These are phyloP conservation scores for Stephanocyclus meneghinianus DNA, from an alignment of 352 stramenopile genomes.

Conservation along the genomic window DNA sequence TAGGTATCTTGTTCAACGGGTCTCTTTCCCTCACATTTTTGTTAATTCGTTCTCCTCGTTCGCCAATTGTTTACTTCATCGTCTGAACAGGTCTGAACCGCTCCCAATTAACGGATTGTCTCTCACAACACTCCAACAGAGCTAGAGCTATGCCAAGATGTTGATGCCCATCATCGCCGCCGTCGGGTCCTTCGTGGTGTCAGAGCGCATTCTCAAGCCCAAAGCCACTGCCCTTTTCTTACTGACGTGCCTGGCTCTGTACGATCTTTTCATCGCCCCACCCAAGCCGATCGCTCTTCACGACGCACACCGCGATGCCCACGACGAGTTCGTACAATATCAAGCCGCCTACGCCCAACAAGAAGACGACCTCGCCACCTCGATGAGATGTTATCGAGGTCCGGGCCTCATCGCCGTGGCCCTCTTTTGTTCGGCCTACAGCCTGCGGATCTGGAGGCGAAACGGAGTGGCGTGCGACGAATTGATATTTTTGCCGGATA, in stretches of 20 bases:
- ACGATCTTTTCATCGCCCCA: constrained; percentile 52
- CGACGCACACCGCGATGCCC: background rate
- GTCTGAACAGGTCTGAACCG: too few species aligned
- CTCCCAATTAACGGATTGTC: background rate
- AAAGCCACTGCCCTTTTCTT: constrained; percentile 52
- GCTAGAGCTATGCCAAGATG: constrained; percentile 32
- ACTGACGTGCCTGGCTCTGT: constrained; percentile 42
- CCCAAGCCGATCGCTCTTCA: constrained; percentile 17
- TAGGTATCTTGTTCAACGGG: too few species aligned
- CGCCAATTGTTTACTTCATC: too few species aligned
- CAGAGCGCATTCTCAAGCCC: constrained; percentile 56
- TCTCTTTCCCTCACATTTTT: too few species aligned
- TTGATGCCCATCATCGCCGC: constrained; percentile 61
- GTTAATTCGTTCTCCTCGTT: too few species aligned
- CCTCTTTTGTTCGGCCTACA: constrained; percentile 74
- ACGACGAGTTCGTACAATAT: background rate
- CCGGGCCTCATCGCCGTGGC: constrained; percentile 73
- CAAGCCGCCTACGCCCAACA: constrained; percentile 6
- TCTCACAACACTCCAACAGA: background rate
- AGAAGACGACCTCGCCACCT: constrained; percentile 48
- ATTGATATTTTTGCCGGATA: constrained; percentile 81
- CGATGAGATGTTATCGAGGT: constrained; percentile 52
- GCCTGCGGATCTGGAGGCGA: constrained; percentile 72
- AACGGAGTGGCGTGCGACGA: constrained; percentile 81
- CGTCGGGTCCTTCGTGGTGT: constrained; percentile 57